Conservation (phyloP, 106 monocot genomes). For the Vanilla planifolia region DNA sequence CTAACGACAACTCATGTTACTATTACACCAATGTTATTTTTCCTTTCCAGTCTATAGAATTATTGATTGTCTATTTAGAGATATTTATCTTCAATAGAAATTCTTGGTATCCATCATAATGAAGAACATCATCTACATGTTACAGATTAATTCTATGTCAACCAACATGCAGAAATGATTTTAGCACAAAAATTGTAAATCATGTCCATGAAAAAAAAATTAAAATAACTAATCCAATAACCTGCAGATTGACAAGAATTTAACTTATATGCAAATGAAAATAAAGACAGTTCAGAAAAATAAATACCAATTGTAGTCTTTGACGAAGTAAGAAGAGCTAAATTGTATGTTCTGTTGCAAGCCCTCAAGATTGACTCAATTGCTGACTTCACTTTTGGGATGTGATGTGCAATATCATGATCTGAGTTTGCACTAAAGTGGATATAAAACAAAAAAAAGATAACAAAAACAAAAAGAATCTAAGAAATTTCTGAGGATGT, state of each 20-base stretch:
- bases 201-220: background rate
- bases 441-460: constrained; percentile 1
- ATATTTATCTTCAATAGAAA: too few relatives aligned
- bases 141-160: too few relatives aligned
- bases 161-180: too few relatives aligned
- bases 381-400: constrained; percentile 89
- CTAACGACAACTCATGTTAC: too few relatives aligned
- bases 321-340: constrained; percentile 87
- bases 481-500: background rate
- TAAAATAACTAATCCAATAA: too few relatives aligned
- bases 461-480: background rate
- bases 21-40: too few relatives aligned
- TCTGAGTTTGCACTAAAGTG: constrained; percentile 29
- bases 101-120: too few relatives aligned
- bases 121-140: too few relatives aligned
- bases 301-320: constrained; percentile 76
- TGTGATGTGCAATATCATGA: constrained; percentile 63
- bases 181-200: background rate
- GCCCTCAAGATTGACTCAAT: constrained; percentile 88
- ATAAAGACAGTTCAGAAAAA: background rate
- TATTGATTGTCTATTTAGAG: too few relatives aligned
- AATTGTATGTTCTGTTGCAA: constrained; percentile 79
- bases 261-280: too few relatives aligned
- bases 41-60: too few relatives aligned
- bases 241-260: too few relatives aligned